A percentile compares a stretch with the other conserved stretches of the same genome.
phyloP scores from a whole-genome alignment of 768 basidiomycete genomes.

The Auricularia sp. region DNA sequence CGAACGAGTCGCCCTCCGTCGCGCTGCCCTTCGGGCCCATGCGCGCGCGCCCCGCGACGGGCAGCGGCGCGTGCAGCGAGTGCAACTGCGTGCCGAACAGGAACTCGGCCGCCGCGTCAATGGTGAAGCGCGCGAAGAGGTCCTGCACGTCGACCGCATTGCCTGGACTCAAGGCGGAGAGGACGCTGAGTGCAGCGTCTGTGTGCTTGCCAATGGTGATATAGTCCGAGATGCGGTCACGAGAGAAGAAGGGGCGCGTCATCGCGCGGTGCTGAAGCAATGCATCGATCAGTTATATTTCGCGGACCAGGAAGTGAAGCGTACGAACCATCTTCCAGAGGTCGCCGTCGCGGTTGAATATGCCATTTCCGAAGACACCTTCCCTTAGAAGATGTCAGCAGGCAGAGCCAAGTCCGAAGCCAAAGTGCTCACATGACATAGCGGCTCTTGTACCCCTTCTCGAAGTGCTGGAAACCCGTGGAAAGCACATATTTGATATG shows the following conservation, averaged over 20 bases:
- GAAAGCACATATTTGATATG: slow-evolving; percentile 56
- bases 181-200: slow-evolving; percentile 26
- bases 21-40: slow-evolving; percentile 53
- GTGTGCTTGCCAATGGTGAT: slow-evolving; percentile 54
- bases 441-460: slow-evolving; percentile 54
- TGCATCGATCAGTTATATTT: slow-evolving; percentile 13
- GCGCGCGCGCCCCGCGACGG: slow-evolving; percentile 33
- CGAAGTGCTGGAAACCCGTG: slow-evolving; percentile 58
- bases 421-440: slow-evolving; percentile 47
- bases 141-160: slow-evolving; percentile 57
- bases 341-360: slow-evolving; percentile 23
- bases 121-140: slow-evolving; percentile 54
- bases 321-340: slow-evolving; percentile 42
- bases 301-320: slow-evolving; percentile 6
- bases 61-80: slow-evolving; percentile 47
- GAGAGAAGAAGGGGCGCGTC: slow-evolving; percentile 65
- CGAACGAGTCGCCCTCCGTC: slow-evolving; percentile 46
- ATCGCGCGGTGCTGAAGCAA: slow-evolving; percentile 47
- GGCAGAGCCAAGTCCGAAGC: background rate
- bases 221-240: slow-evolving; percentile 63
- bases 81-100: slow-evolving; percentile 58
- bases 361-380: slow-evolving; percentile 38
- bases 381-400: slow-evolving; percentile 2
- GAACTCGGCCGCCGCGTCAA: slow-evolving; percentile 66
- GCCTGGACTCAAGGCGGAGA: slow-evolving; percentile 30